Evolutionary conservation across 192 early-diverging fungal species (phyloP), one percentile per base, ranked within the genome.

Genomic region (Mortierella claussenii): DNA sequence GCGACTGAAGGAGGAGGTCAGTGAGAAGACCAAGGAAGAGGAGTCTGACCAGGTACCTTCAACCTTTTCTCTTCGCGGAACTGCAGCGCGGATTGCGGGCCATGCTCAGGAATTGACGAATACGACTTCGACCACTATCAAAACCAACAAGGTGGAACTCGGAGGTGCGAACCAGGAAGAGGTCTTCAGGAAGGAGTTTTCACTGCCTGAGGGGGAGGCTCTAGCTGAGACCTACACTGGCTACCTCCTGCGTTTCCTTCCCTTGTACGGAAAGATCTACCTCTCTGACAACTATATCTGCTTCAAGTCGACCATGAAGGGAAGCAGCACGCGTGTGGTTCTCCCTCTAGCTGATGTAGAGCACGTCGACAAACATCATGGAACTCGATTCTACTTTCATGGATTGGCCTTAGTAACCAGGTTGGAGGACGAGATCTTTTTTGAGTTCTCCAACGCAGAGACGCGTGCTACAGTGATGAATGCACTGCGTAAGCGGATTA

Each of bases 221-320:
- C 62, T 90, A 3, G 37, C 78, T 20, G 79, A 81, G 24, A 80
- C 82, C 1, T 85, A 78, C 52, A 61, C 79, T 13, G 85, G 84
- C 28, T 88, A 73, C 23, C 55, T 89, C 8, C 51, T 84, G 43
- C 68, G 81, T 12, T 68, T 81, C 31, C 18, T 90, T 26, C 89
- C 90, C 4, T 69, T 81, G 23, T 83, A 84, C 36, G 90, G 90
- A 32, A 80, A 80, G 54, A 45, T 90, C 2, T 91, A 90, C 55
- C 75, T 91, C 11, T 88, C 90, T 0, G 73, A 67, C 24, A 81
- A 87, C 53, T 86, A 89, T 43, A 43, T 91, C 6, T 91, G 86
- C 46, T 91, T 87, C 79, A 85, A 83, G 36, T 85, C 84, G n/a
- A 80, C 79, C 30, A 60, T 79, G 9, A 78, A 87, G 50, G 88